Evolutionary conservation across 306 rosid genomes (phyloP), one percentile per base, ranked within the genome.

Genomic region (Inga leiocalycina): DNA sequence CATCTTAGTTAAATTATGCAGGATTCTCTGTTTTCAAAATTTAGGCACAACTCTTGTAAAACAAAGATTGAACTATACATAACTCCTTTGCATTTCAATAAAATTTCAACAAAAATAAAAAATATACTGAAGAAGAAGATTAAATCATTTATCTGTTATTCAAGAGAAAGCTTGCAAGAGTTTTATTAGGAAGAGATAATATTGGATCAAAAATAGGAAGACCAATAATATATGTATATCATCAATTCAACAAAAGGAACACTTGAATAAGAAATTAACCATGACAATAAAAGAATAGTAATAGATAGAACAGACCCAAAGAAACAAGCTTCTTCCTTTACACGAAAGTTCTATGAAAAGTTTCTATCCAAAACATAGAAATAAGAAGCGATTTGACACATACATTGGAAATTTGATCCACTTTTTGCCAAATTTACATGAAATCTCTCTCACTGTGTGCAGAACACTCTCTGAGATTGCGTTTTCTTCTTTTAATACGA

Each of bases 391-490:
- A 65, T 32, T 74, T 49, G 44, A 49, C 41, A 16, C 39, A 8
- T 49, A 10, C 19, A 61, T 43, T 24, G 43, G 43, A 41, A 45
- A 64, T 35, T 74, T 8, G 79, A 44, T 80, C 76, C 77, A 62
- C 65, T 5, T 59, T 76, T 84, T 65, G 16, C 81, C 78, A 70
- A 75, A 77, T 75, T 75, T 49, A 17, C 44, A 46, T 46, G 66
- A 41, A 39, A 45, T 56, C 10, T 22, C 27, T 59, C 14, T 43
- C 30, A 9, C 17, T 35, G 45, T 43, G n/a, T 6, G 66, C 10
- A 59, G 66, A 8, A 22, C 30, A n/a, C 66, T 59, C 32, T 57
- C 5, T 59, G 66, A 59, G 59, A 64, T 64, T 49, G 45, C 9
- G 19, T 74, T 64, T 44, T 69, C 67, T 76, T 45, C 39, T 73